phyloP scores from a whole-genome alignment of 345 rosid species.

The Acer saccharum region DNA sequence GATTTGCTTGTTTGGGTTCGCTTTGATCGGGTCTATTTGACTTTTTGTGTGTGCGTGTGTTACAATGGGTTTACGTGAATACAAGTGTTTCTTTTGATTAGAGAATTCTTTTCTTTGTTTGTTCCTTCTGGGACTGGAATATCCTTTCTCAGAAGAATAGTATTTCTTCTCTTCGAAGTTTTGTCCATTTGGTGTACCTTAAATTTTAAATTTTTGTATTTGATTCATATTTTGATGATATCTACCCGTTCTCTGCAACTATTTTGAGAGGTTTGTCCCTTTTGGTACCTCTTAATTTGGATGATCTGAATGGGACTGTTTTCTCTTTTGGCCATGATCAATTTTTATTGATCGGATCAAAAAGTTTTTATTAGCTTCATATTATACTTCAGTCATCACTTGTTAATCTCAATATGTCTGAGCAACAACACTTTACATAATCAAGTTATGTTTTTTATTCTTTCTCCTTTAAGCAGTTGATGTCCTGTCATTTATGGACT shows the following conservation, averaged over 20 bases:
- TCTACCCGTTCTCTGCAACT: constrained; percentile 19
- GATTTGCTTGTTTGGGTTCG: constrained; percentile 26
- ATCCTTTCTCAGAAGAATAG: constrained; percentile 41
- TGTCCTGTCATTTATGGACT: constrained; percentile 21
- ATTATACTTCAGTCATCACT: not conserved
- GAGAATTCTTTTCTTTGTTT: constrained; percentile 44
- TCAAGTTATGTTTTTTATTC: constrained; percentile 5
- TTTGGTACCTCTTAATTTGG: constrained; percentile 9
- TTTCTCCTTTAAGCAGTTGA: not conserved
- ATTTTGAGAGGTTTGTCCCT: constrained; percentile 14
- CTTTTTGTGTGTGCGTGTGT: constrained; percentile 13
- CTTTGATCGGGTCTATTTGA: constrained; percentile 34
- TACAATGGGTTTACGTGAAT: constrained; percentile 46
- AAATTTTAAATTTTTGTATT: not conserved
- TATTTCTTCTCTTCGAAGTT: constrained; percentile 46
- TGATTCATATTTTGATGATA: constrained; percentile 2
- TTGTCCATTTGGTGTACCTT: constrained; percentile 17
- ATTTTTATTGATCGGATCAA: constrained; percentile 18
- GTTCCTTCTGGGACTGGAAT: constrained; percentile 40
- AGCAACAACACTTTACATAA: not conserved
- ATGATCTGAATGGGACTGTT: constrained; percentile 23
- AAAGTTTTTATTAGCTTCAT: not conserved
- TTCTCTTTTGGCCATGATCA: constrained; percentile 7
- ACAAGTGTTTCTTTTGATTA: constrained; percentile 33
- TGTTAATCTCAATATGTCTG: not conserved